Conservation (phyloP, 495 filamentous ascomycete genomes). For the Glarea lozoyensis region DNA sequence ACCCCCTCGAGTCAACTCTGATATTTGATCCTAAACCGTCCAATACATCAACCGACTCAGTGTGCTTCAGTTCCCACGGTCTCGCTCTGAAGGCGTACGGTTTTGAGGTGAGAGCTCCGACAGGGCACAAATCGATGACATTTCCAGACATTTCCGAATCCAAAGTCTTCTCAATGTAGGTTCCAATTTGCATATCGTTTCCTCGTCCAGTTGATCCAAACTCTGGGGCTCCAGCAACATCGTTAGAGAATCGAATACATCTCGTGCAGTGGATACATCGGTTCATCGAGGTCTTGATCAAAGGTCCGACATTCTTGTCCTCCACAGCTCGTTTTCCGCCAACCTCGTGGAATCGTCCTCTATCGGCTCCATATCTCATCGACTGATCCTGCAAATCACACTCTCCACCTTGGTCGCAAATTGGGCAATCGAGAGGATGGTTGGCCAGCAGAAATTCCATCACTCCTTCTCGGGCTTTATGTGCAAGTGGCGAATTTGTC, state of each 20-base stretch:
- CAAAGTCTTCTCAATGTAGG: constrained; percentile 86
- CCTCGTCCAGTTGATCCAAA: constrained; percentile 89
- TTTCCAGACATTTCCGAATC: constrained; percentile 94
- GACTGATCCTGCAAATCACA: constrained; percentile 98
- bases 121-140: constrained; percentile 95
- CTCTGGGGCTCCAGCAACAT: constrained; percentile 91
- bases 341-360: constrained; percentile 92
- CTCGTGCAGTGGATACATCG: constrained; percentile 98
- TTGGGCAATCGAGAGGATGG: constrained; percentile 93
- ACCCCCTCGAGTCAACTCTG: constrained; percentile 81
- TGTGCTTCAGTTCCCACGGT: constrained; percentile 91
- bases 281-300: constrained; percentile 99
- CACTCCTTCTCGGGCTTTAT: constrained; percentile 96
- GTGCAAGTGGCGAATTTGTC: constrained; percentile 88
- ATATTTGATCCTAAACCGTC: constrained; percentile 93
- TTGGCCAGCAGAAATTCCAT: constrained; percentile 99
- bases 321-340: constrained; percentile 93
- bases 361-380: constrained; percentile 94
- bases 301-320: constrained; percentile 98
- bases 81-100: constrained; percentile 95
- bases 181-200: constrained; percentile 96
- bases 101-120: constrained; percentile 92
- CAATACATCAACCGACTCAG: constrained; percentile 88
- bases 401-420: constrained; percentile 97
- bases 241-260: constrained; percentile 95